Evolutionary conservation across 2,329 filamentous ascomycete species (phyloP).

Genomic region (Calcarisporium arbuscula): DNA sequence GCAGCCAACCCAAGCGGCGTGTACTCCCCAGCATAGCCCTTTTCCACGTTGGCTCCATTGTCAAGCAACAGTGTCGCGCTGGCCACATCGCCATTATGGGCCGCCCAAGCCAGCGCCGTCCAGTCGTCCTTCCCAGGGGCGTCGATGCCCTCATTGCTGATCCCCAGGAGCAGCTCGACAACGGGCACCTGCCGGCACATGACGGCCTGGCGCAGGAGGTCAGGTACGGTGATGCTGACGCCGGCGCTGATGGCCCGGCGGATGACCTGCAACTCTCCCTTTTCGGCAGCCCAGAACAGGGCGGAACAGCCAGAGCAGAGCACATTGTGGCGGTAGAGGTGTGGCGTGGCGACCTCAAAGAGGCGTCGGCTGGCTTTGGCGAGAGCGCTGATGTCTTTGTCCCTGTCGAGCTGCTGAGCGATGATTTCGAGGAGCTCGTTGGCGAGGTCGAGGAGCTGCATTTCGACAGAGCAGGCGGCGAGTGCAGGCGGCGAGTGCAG

Average conservation of each 20-base stretch:
- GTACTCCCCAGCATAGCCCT: conserved; percentile 10
- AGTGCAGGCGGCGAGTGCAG: background rate
- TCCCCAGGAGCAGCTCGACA: conserved; percentile 4
- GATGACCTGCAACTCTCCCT: conserved; percentile 4
- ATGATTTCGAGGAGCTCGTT: conserved; percentile 7
- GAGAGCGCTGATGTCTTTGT: conserved; percentile 5
- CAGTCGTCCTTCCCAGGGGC: conserved; percentile 3
- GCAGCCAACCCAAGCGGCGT: conserved; percentile 10
- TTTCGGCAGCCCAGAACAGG: conserved; percentile 7
- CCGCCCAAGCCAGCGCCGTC: conserved; percentile 10
- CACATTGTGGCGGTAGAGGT: conserved; percentile 7
- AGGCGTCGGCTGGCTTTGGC: conserved; percentile 4
- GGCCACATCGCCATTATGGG: conserved; percentile 4
- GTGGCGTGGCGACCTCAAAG: conserved; percentile 1
- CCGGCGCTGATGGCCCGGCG: conserved; percentile 3
- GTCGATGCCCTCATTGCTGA: conserved; percentile 3
- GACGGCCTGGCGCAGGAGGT: conserved; percentile 7
- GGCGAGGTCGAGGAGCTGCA: conserved; percentile 7
- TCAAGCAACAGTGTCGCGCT: conserved; percentile 5
- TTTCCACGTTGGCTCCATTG: conserved; percentile 4
- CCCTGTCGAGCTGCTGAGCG: conserved; percentile 1
- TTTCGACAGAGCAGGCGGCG: background rate
- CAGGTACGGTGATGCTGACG: conserved; percentile 1
- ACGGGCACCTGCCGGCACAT: conserved; percentile 1
- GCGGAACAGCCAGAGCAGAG: background rate